These are phyloP conservation scores for Talaromyces ruber DNA, from an alignment of 495 filamentous ascomycete species.

Conservation along the genomic window DNA sequence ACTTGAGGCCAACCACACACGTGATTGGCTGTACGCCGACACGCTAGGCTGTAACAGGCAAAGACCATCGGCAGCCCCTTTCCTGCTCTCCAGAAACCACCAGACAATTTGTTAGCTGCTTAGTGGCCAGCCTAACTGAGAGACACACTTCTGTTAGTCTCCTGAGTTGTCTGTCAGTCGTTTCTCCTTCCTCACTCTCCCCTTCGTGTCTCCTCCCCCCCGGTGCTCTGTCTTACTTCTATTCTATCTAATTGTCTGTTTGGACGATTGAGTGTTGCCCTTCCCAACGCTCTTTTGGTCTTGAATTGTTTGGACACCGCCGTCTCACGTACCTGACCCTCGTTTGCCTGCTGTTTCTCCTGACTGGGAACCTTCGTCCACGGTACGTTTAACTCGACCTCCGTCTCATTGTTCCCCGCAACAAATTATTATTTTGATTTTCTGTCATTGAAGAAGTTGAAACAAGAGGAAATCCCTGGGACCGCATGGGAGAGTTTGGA, in stretches of 20 bases:
- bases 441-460: background rate
- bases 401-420: background rate
- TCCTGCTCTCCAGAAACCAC: background rate
- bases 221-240: background rate
- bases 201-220: background rate
- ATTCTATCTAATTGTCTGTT: background rate
- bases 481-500: background rate
- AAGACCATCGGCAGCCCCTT: constrained; percentile 1
- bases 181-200: background rate
- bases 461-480: background rate
- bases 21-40: background rate
- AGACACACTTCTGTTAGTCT: background rate
- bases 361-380: constrained; percentile 5
- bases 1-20: background rate
- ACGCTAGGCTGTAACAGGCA: background rate
- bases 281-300: background rate
- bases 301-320: background rate
- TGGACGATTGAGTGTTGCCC: background rate
- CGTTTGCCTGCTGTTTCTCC: background rate
- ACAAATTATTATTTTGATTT: background rate
- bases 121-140: background rate
- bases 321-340: background rate
- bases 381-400: background rate
- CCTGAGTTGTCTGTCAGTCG: background rate
- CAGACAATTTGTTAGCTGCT: background rate